Conservation (phyloP, 1,284 basidiomycete species). For the Leccinum pachyderme region DNA sequence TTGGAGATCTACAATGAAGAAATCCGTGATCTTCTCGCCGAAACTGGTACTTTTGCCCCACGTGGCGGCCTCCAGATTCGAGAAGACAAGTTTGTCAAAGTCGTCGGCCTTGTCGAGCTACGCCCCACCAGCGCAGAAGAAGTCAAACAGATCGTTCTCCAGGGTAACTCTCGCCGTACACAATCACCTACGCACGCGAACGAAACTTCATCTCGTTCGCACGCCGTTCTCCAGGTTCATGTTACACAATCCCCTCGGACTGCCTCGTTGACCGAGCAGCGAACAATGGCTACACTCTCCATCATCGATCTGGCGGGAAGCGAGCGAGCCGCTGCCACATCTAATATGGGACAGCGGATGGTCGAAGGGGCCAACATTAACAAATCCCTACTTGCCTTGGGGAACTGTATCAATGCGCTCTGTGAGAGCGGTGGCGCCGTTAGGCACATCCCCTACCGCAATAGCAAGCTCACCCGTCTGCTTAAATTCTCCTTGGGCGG, state of each 20-base stretch:
- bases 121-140: slow-evolving; percentile 82
- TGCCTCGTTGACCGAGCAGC: slow-evolving; percentile 74
- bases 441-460: slow-evolving; percentile 91
- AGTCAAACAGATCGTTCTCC: slow-evolving; percentile 87
- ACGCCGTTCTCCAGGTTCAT: slow-evolving; percentile 94
- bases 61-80: slow-evolving; percentile 88
- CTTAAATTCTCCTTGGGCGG: slow-evolving; percentile 96
- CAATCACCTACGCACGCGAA: slow-evolving; percentile 94
- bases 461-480: slow-evolving; percentile 93
- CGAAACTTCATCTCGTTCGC: slow-evolving; percentile 91
- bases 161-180: slow-evolving; percentile 84
- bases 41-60: slow-evolving; percentile 61
- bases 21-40: slow-evolving; percentile 90
- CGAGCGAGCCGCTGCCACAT: slow-evolving; percentile 91
- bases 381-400: slow-evolving; percentile 91
- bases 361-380: slow-evolving; percentile 98
- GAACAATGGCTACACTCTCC: slow-evolving; percentile 84
- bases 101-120: slow-evolving; percentile 80
- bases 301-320: slow-evolving; percentile 97
- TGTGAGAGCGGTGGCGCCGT: slow-evolving; percentile 84
- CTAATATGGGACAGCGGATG: slow-evolving; percentile 96
- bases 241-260: slow-evolving; percentile 84
- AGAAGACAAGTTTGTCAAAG: slow-evolving; percentile 90
- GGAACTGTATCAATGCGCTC: slow-evolving; percentile 95
- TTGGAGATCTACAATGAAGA: slow-evolving; percentile 98